These are phyloP conservation scores for Cantharellus cinnabarinus DNA, from an alignment of 768 basidiomycete species.

Conservation along the genomic window DNA sequence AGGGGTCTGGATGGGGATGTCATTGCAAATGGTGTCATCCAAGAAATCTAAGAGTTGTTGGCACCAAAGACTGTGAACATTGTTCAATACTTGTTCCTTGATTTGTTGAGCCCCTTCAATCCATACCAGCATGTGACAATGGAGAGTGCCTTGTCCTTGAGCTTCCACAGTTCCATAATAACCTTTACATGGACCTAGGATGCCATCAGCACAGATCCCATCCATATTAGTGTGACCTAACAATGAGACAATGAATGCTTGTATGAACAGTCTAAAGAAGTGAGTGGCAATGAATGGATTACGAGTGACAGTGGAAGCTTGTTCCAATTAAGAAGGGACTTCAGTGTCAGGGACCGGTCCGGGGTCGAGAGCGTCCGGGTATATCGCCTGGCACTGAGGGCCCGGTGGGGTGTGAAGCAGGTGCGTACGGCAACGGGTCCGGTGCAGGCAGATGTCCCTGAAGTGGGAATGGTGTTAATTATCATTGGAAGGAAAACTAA, in stretches of 20 bases:
- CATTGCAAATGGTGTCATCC: background rate
- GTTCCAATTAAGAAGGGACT: background rate
- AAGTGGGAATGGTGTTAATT: too few species aligned
- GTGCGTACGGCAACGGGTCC: too few species aligned
- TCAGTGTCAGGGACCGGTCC: too few species aligned
- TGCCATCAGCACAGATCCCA: background rate
- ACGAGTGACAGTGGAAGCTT: slow-evolving; percentile 4
- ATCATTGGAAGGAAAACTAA: too few species aligned
- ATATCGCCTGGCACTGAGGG: too few species aligned
- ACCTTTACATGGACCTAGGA: slow-evolving; percentile 5
- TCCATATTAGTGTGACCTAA: background rate
- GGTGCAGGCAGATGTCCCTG: too few species aligned
- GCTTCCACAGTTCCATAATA: slow-evolving; percentile 11
- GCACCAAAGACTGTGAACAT: background rate
- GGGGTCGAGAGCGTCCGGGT: too few species aligned
- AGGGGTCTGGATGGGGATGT: background rate
- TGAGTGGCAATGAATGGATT: slow-evolving; percentile 22
- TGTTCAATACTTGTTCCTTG: background rate
- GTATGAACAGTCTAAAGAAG: slow-evolving; percentile 26
- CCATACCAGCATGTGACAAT: slow-evolving; percentile 12
- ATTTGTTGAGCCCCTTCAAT: slow-evolving; percentile 9
- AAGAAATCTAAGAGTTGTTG: background rate
- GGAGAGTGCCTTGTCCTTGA: slow-evolving; percentile 10
- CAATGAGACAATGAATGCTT: slow-evolving; percentile 15
- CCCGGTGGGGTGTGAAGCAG: too few species aligned